Conservation (phyloP, 192 early-diverging fungal genomes). For the Coemansia sp. region DNA sequence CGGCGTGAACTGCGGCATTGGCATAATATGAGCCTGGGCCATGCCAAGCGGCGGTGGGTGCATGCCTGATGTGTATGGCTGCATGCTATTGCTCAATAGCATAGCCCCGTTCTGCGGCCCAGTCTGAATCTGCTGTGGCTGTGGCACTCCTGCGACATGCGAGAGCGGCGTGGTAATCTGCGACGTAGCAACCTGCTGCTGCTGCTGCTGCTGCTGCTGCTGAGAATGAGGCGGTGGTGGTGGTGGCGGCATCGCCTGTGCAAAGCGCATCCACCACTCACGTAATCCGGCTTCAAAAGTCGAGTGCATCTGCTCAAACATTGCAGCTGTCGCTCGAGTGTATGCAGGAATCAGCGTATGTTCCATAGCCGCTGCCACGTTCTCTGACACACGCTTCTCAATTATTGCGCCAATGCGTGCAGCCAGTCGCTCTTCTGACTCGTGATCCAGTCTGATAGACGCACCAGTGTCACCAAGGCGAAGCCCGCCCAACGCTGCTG, state of each 20-base stretch:
- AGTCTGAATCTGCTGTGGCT: constrained; percentile 8
- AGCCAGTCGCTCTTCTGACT: constrained; percentile 34
- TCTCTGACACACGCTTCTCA: constrained; percentile 25
- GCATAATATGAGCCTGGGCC: neutral
- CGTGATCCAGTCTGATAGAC: constrained; percentile 13
- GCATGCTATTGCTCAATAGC: no score
- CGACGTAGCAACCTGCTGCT: neutral
- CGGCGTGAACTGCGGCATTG: constrained; percentile 12
- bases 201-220: no score
- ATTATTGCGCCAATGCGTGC: constrained; percentile 29
- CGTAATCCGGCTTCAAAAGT: constrained; percentile 49
- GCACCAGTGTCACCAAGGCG: neutral
- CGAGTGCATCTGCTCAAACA: constrained; percentile 55
- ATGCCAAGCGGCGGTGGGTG: no score
- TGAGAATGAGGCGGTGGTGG: constrained; percentile 35
- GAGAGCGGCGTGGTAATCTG: constrained; percentile 36
- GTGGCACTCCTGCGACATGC: constrained; percentile 42
- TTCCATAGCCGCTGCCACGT: constrained; percentile 39
- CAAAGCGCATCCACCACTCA: constrained; percentile 53
- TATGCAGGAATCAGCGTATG: constrained; percentile 51
- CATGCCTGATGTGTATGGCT: no score
- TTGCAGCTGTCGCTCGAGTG: constrained; percentile 45
- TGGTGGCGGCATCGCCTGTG: constrained; percentile 39
- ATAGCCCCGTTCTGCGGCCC: no score
- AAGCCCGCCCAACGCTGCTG: constrained; percentile 17